Evolutionary conservation across 2,329 filamentous ascomycete genomes (phyloP).

Genomic region (Colletotrichum echinochloae): DNA sequence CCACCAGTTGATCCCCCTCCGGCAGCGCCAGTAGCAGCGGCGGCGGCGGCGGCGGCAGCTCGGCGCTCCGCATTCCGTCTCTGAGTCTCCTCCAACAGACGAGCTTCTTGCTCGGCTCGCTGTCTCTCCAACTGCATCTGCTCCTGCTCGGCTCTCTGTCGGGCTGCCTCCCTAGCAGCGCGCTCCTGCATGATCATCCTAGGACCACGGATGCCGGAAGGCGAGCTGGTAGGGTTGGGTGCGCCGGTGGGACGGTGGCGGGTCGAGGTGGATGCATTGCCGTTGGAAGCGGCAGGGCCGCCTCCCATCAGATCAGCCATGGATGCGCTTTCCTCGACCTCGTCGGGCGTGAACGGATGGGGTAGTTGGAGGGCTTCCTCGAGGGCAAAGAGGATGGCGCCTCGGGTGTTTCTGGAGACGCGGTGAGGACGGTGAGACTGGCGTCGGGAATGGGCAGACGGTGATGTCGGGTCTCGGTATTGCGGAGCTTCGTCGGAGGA

Average conservation of each 20-base stretch:
- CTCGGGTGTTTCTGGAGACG: conserved; percentile 86
- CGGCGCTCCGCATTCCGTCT: conserved; percentile 71
- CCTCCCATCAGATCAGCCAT: conserved; percentile 85
- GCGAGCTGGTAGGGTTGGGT: conserved; percentile 65
- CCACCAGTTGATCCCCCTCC: conserved; percentile 41
- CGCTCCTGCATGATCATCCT: conserved; percentile 93
- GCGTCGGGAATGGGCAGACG: conserved; percentile 49
- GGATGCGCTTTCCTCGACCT: conserved; percentile 86
- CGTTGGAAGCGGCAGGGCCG: conserved; percentile 68
- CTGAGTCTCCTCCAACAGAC: conserved; percentile 66
- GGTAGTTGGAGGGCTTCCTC: conserved; percentile 91
- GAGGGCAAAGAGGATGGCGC: conserved; percentile 90
- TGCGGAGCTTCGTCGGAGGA: conserved; percentile 48
- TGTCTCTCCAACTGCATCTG: conserved; percentile 68
- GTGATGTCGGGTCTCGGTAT: conserved; percentile 43
- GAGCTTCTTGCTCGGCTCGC: conserved; percentile 68
- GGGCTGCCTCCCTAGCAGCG: conserved; percentile 78
- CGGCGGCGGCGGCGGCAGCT: conserved; percentile 64
- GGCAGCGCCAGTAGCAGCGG: conserved; percentile 58
- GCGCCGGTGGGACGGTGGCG: conserved; percentile 61
- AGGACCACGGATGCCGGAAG: conserved; percentile 81
- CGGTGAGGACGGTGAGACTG: conserved; percentile 62
- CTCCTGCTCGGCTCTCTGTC: conserved; percentile 75
- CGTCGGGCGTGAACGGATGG: conserved; percentile 84
- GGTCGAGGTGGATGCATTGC: conserved; percentile 58